Evolutionary conservation across 1,139 yeast species (phyloP).

Genomic region (Geotrichum histeridarum): DNA sequence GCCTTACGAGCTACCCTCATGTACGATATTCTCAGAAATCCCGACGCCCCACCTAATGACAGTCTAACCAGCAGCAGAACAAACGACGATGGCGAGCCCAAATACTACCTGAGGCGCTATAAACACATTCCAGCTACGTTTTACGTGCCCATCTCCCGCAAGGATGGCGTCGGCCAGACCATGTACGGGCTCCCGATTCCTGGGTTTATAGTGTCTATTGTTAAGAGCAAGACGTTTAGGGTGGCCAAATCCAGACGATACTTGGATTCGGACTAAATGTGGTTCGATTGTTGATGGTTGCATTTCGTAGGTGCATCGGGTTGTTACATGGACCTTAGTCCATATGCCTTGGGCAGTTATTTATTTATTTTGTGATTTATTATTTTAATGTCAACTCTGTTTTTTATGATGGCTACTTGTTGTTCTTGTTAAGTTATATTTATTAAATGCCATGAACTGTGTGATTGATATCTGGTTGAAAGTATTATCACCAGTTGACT

Average conservation of each 20-base stretch:
- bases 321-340: neutral
- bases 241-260: conserved; percentile 10
- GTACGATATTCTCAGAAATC: conserved; percentile 12
- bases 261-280: neutral
- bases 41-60: too few species aligned
- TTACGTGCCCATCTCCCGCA: conserved; percentile 18
- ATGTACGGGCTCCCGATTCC: conserved; percentile 17
- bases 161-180: conserved; percentile 20
- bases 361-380: neutral
- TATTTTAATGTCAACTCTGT: neutral
- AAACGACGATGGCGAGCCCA: neutral
- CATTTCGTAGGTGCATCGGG: neutral
- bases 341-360: neutral
- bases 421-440: too few species aligned
- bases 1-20: conserved; percentile 13
- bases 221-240: conserved; percentile 17
- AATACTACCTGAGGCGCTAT: conserved; percentile 11
- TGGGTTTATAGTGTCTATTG: conserved; percentile 16
- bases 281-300: neutral
- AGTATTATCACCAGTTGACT: too few species aligned
- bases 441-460: too few species aligned
- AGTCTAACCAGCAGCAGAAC: neutral
- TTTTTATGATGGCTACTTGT: too few species aligned
- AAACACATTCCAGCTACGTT: conserved; percentile 9
- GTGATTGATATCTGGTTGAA: too few species aligned